Evolutionary conservation across 371 early-diverging fungal species (phyloP).

Genomic region (Mucor ambiguus): DNA sequence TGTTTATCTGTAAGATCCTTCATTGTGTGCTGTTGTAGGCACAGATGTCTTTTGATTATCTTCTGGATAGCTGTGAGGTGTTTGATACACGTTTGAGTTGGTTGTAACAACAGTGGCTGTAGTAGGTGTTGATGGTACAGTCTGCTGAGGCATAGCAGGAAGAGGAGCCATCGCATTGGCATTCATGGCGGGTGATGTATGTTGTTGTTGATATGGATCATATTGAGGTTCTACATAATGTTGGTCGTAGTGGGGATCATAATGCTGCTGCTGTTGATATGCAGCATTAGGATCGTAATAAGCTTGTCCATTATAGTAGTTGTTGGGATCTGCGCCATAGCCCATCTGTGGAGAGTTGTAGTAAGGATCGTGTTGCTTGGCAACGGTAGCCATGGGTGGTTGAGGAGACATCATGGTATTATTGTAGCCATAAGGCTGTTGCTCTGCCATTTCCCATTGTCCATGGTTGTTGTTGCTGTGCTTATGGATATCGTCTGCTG

Average conservation of each 20-base stretch:
- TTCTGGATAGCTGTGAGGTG: conserved; percentile 20
- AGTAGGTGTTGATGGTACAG: background rate
- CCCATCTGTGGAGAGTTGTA: conserved; percentile 19
- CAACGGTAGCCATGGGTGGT: conserved; percentile 14
- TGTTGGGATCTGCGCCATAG: conserved; percentile 11
- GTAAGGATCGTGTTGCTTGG: conserved; percentile 21
- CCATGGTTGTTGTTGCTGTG: background rate
- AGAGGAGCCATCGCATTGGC: conserved; percentile 8
- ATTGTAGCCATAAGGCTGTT: conserved; percentile 10
- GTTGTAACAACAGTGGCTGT: background rate
- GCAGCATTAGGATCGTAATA: conserved; percentile 20
- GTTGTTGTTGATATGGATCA: conserved; percentile 14
- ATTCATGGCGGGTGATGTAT: background rate
- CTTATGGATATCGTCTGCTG: conserved; percentile 12
- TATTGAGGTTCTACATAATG: conserved; percentile 8
- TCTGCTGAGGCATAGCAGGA: background rate
- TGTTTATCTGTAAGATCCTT: conserved; percentile 6
- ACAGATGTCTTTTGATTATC: background rate
- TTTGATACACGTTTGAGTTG: conserved; percentile 16
- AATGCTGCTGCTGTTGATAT: conserved; percentile 14
- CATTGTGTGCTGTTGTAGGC: background rate
- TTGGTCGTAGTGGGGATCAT: conserved; percentile 13
- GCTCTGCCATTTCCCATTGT: conserved; percentile 13
- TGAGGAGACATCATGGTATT: conserved; percentile 12
- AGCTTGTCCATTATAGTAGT: conserved; percentile 14